A percentile compares a stretch with the other conserved stretches of the same genome.
phyloP scores from a whole-genome alignment of 805 yeast genomes.

The Wickerhamomyces strasburgensis region DNA sequence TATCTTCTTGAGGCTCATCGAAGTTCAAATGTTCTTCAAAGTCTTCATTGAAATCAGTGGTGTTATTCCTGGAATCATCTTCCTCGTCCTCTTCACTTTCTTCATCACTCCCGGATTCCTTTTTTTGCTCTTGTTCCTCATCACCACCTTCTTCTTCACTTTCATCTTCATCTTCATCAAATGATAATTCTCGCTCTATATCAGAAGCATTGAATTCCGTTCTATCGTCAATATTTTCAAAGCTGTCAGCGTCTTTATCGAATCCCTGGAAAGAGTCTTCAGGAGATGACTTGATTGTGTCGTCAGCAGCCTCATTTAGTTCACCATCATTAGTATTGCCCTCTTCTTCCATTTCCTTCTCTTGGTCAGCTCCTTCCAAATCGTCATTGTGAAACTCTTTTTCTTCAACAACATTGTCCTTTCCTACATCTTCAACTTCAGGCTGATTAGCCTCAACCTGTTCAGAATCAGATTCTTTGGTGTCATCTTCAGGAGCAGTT shows the following conservation, averaged over 20 bases:
- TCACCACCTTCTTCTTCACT: not conserved
- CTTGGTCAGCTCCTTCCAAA: constrained; percentile 1
- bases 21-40: constrained; percentile 1
- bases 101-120: constrained; percentile 1
- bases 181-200: constrained; percentile 2
- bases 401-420: not conserved
- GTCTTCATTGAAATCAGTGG: constrained; percentile 2
- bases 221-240: not conserved
- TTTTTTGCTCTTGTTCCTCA: constrained; percentile 2
- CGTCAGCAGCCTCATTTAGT: not conserved
- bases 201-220: not conserved
- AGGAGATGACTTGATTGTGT: too few relatives aligned
- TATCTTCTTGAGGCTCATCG: not conserved
- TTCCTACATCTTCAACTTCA: not conserved
- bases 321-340: constrained; percentile 2
- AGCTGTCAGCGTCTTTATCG: not conserved
- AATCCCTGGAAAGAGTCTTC: not conserved
- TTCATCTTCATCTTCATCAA: constrained; percentile 3
- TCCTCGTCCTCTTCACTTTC: constrained; percentile 1
- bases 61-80: constrained; percentile 2
- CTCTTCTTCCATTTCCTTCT: not conserved
- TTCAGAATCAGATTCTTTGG: constrained; percentile 1
- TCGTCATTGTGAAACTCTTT: not conserved
- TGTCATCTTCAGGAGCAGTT: constrained; percentile 1
- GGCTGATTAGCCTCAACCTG: not conserved